Conservation (phyloP, 192 early-diverging fungal genomes). For the Chytriomyces sp. region DNA sequence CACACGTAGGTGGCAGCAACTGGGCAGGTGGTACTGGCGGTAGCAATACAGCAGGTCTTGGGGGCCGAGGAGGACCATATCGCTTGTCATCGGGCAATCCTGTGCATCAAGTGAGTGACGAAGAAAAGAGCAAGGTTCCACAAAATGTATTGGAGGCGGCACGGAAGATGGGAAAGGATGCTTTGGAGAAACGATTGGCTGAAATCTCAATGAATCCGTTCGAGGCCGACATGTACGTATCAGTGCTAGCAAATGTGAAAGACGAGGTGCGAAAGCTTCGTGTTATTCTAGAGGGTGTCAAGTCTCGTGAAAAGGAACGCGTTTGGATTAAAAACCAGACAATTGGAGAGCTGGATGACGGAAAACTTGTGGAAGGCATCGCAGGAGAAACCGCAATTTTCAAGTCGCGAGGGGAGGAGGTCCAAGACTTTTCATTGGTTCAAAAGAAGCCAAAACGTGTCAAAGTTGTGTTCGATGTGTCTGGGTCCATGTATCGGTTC, state of each 20-base stretch:
- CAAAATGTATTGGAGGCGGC: conserved; percentile 41
- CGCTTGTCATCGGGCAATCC: conserved; percentile 44
- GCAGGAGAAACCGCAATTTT: conserved; percentile 76
- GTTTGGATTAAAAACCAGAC: conserved; percentile 78
- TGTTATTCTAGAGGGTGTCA: conserved; percentile 71
- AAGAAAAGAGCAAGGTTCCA: conserved; percentile 57
- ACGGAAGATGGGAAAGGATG: conserved; percentile 69
- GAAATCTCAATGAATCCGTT: conserved; percentile 72
- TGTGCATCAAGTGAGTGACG: conserved; percentile 55
- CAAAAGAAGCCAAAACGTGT: conserved; percentile 75
- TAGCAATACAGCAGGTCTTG: conserved; percentile 49
- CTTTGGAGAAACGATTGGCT: conserved; percentile 63
- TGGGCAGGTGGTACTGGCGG: conserved; percentile 54
- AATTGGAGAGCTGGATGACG: conserved; percentile 75
- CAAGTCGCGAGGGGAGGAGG: conserved; percentile 73
- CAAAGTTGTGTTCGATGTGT: conserved; percentile 76
- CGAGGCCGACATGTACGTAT: conserved; percentile 50
- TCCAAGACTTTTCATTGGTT: conserved; percentile 58
- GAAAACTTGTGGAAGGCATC: conserved; percentile 72
- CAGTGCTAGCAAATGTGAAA: conserved; percentile 51
- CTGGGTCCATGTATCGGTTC: conserved; percentile 48
- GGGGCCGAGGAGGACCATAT: conserved; percentile 50
- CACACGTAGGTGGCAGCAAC: conserved; percentile 49
- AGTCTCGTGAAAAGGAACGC: conserved; percentile 75
- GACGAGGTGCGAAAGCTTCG: conserved; percentile 71